Percentiles rank a stretch among this genome's conserved stretches.
Evolutionary conservation across 768 basidiomycete genomes (phyloP).

Genomic region (Roridomyces roridus): DNA sequence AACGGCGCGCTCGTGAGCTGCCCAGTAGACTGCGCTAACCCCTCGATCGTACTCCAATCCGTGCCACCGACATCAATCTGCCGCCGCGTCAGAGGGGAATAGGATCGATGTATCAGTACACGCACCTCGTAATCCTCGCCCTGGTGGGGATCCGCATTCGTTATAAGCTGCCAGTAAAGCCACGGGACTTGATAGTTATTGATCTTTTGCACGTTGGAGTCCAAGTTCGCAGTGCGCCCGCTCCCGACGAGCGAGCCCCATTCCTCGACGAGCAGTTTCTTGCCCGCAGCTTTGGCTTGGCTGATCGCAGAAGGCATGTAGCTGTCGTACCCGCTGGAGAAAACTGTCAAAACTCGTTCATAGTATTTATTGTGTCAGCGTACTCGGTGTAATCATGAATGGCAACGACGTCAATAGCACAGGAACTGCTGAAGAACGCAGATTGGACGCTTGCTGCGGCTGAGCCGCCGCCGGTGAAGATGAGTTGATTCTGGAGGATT

Average conservation of each 20-base stretch:
- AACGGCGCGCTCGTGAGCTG: constrained; percentile 27
- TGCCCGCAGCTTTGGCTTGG: constrained; percentile 39
- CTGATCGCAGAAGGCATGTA: constrained; percentile 29
- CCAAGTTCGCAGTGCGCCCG: constrained; percentile 39
- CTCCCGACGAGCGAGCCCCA: constrained; percentile 38
- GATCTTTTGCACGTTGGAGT: constrained; percentile 37
- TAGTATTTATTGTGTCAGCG: too few species aligned
- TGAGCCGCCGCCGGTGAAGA: constrained; percentile 31
- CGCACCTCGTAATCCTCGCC: constrained; percentile 32
- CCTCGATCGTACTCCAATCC: constrained; percentile 27
- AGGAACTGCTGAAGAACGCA: constrained; percentile 26
- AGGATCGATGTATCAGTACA: neutral
- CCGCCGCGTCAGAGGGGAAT: too few species aligned
- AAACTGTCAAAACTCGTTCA: neutral
- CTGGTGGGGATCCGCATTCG: constrained; percentile 41
- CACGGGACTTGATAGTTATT: constrained; percentile 42
- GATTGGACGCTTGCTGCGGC: constrained; percentile 29
- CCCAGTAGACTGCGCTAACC: constrained; percentile 17
- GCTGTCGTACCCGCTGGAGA: neutral
- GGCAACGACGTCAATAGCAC: constrained; percentile 39
- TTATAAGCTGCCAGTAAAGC: constrained; percentile 47
- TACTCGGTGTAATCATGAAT: constrained; percentile 44
- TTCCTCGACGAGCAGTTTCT: constrained; percentile 44
- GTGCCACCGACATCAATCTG: constrained; percentile 31
- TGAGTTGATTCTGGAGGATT: constrained; percentile 28